Evolutionary conservation across 148 eudicot genomes (phyloP), one percentile per base, ranked within the genome.

Genomic region (Tetragonia tetragonoides): DNA sequence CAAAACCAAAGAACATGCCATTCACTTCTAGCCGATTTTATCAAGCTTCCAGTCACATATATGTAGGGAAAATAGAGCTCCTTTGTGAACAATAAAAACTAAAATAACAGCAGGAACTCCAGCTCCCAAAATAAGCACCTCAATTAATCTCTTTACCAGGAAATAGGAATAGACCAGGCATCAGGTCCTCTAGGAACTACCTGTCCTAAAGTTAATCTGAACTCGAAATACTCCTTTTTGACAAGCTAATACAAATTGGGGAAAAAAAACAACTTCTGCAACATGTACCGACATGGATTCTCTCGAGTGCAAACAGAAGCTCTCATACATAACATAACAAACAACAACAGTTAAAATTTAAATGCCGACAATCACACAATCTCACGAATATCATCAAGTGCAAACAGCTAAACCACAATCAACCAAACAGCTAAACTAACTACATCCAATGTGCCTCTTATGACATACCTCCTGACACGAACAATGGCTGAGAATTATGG

Each of bases 401-500:
- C 69, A 47, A 56, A 66, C 75, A 71, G 6, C 57, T 23, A 2
- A 54, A n/a, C 39, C 11, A 10, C 40, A 60, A 70, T 10, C 1
- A 12, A 18, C 17, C 24, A 42, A 71, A 21, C 3, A 12, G 15
- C 63, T 11, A 41, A 65, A 53, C 20, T 49, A 20, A 60, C 34
- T 66, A 73, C 79, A 39, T 54, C 44, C 38, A 42, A 39, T 28
- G n/a, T 49, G 20, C 38, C 38, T 0, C 78, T 10, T 6, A 62
- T 14, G 15, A 57, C 40, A 81, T 80, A 80, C 84, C 98, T 92
- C 98, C 98, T 5, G 98, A 94, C 6, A 94, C 98, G 59, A 94
- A 94, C 38, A 92, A 85, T 3, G 95, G 97, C 89, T 94, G 97
- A 37, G 94, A 89, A 42, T 87, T 82, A 77, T 94, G 98, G 59